Conservation (phyloP, 306 rosid genomes). For the Delonix regia region DNA sequence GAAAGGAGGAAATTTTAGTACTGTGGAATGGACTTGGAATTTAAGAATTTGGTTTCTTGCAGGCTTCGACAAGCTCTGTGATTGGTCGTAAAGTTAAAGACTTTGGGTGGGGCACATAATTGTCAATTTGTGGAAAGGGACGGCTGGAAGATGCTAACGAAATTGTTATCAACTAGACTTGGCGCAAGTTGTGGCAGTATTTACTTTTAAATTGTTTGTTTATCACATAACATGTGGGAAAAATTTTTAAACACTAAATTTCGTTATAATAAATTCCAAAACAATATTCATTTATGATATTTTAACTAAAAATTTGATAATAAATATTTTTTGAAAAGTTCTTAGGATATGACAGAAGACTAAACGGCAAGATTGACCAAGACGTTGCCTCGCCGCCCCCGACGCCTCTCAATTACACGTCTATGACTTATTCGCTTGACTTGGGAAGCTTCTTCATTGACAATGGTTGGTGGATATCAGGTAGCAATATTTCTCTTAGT, state of each 20-base stretch:
- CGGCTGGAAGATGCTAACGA: not conserved
- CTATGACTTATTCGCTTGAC: conserved; percentile 34
- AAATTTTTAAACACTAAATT: too few species aligned
- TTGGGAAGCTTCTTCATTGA: not conserved
- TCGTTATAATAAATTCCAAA: too few species aligned
- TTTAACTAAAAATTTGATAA: too few species aligned
- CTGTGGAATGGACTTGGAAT: not conserved
- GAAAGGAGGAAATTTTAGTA: not conserved
- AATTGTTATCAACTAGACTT: not conserved
- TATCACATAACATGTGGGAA: too few species aligned
- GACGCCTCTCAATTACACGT: too few species aligned
- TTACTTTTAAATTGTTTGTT: too few species aligned
- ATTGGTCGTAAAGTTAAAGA: conserved; percentile 1
- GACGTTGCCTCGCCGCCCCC: too few species aligned
- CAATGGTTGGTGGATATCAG: too few species aligned
- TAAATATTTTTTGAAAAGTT: too few species aligned
- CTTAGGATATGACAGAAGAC: not conserved
- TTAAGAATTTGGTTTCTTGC: conserved; percentile 32
- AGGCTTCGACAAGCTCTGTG: conserved; percentile 12
- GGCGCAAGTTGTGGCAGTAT: too few species aligned
- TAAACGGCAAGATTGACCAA: conserved; percentile 18
- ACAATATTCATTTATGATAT: too few species aligned
- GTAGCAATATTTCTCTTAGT: too few species aligned
- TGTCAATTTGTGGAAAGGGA: not conserved
- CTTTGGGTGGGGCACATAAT: conserved; percentile 8